A percentile compares a stretch with the other conserved stretches of the same genome.
phyloP scores from a whole-genome alignment of 164 flowering plant genomes.

The Hamamelis virginiana region DNA sequence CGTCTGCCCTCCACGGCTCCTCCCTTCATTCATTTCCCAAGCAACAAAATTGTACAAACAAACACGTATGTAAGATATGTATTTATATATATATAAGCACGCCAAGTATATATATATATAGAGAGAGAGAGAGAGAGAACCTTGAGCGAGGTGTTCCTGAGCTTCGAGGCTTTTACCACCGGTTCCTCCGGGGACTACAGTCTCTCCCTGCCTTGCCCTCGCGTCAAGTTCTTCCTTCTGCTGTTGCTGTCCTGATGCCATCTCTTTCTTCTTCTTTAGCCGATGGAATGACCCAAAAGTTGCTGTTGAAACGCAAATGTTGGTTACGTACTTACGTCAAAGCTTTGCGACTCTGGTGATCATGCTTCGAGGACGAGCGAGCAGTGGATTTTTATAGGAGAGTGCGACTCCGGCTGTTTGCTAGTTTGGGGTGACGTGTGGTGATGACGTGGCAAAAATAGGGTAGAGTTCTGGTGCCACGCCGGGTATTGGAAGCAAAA shows the following conservation, averaged over 20 bases:
- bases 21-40: conserved; percentile 8
- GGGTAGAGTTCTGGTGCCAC: no score
- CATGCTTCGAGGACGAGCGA: no score
- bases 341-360: no score
- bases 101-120: not conserved
- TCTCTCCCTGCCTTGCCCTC: conserved; percentile 73
- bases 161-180: conserved; percentile 88
- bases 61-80: not conserved
- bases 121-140: conserved; percentile 22
- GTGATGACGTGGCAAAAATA: no score
- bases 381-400: no score
- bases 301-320: no score
- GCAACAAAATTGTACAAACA: not conserved
- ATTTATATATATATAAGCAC: not conserved
- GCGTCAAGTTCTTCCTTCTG: conserved; percentile 53
- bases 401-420: no score
- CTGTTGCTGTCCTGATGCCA: conserved; percentile 38
- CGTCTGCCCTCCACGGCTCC: conserved; percentile 16
- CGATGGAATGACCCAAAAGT: no score
- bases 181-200: conserved; percentile 76
- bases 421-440: no score
- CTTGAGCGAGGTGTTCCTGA: conserved; percentile 81
- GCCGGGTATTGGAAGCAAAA: no score
- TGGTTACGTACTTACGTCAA: no score
- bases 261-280: conserved; percentile 7